phyloP scores from a whole-genome alignment of 768 basidiomycete species.

The Lyophyllum semitale region DNA sequence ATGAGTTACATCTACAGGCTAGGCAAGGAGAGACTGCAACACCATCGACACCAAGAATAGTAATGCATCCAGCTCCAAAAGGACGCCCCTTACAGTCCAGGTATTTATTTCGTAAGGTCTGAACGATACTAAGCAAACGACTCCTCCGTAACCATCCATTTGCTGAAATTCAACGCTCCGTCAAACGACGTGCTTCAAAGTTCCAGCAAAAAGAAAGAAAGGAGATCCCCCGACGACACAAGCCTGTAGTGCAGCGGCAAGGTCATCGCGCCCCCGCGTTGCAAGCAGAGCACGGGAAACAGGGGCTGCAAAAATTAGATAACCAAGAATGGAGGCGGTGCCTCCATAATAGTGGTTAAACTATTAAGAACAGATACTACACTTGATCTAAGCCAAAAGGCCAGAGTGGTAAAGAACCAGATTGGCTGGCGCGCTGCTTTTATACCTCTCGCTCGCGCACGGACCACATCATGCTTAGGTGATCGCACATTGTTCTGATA shows the following conservation, averaged over 20 bases:
- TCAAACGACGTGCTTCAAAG: conserved; percentile 10
- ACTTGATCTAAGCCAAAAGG: conserved; percentile 97
- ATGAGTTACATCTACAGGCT: too few species aligned
- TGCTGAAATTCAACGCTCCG: conserved; percentile 8
- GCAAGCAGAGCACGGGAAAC: conserved; percentile 59
- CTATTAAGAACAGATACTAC: conserved; percentile 96
- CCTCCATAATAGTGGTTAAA: conserved; percentile 68
- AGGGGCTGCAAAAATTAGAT: conserved; percentile 59
- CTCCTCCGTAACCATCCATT: conserved; percentile 8
- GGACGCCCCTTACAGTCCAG: too few species aligned
- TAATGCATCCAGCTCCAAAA: too few species aligned
- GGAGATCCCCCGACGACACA: conserved; percentile 64
- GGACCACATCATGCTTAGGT: conserved; percentile 13
- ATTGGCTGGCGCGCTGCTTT: background rate
- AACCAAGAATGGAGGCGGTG: conserved; percentile 56
- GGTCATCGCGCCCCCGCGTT: conserved; percentile 57
- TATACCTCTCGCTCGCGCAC: conserved; percentile 12
- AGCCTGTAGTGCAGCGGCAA: conserved; percentile 58
- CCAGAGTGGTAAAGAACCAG: conserved; percentile 75
- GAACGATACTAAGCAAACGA: background rate
- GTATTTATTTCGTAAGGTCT: background rate
- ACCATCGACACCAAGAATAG: too few species aligned
- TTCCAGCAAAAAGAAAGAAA: conserved; percentile 14
- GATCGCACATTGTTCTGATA: background rate
- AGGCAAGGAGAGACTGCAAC: too few species aligned